A percentile compares a stretch with the other conserved stretches of the same genome.
Conservation (phyloP, 768 basidiomycete species). For the Pulveroboletus sp. region DNA sequence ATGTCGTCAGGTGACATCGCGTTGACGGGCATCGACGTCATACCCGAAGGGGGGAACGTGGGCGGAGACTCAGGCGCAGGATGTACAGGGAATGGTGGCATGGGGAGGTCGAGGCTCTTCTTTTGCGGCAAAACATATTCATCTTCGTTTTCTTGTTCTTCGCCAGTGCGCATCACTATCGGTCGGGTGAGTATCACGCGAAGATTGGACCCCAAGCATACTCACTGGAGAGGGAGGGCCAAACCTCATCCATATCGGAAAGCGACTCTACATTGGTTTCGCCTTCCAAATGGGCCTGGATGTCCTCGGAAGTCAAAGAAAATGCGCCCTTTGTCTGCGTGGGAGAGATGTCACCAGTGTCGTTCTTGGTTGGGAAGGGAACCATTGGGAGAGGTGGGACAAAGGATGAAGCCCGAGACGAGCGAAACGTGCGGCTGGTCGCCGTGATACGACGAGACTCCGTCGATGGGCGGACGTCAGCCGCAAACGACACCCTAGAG, state of each 20-base stretch:
- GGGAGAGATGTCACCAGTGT: conserved; percentile 37
- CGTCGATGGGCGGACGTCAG: conserved; percentile 47
- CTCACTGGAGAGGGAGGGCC: conserved; percentile 68
- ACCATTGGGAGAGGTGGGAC: conserved; percentile 39
- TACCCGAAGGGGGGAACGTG: conserved; percentile 34
- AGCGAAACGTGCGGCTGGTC: conserved; percentile 43
- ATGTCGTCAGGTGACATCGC: conserved; percentile 68
- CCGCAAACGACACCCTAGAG: conserved; percentile 68
- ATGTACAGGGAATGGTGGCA: conserved; percentile 33
- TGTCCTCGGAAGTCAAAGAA: conserved; percentile 56
- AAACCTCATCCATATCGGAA: conserved; percentile 51
- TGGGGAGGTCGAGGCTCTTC: conserved; percentile 25
- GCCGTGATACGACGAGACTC: conserved; percentile 42
- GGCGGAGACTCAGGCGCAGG: conserved; percentile 26
- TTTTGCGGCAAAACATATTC: conserved; percentile 45
- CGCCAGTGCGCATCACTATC: conserved; percentile 71
- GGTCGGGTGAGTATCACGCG: conserved; percentile 5
- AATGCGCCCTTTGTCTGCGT: conserved; percentile 41
- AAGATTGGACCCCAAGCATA: conserved; percentile 2
- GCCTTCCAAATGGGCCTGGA: conserved; percentile 47
- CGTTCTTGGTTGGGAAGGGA: conserved; percentile 17
- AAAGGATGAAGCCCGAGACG: conserved; percentile 38
- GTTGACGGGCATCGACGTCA: conserved; percentile 40
- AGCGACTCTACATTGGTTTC: conserved; percentile 29
- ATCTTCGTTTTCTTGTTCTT: conserved; percentile 26